These are phyloP conservation scores for Ehretia macrophylla DNA, from an alignment of 257 asterid genomes.

Conservation along the genomic window DNA sequence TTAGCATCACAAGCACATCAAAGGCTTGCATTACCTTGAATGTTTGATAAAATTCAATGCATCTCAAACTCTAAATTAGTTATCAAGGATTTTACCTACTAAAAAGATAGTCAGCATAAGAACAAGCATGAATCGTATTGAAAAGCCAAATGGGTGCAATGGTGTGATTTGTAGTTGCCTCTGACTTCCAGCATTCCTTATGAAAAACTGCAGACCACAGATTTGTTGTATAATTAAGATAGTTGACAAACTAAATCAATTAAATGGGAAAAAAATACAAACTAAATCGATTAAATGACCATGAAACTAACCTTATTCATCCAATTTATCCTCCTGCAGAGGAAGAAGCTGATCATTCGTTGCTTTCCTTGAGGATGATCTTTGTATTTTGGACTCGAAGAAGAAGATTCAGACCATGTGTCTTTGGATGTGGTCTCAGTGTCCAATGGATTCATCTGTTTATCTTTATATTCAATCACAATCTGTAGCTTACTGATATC, in stretches of 20 bases:
- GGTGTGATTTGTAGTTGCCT: constrained; percentile 39
- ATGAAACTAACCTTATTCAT: constrained; percentile 46
- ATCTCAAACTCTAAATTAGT: too few species aligned
- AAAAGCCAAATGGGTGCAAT: constrained; percentile 36
- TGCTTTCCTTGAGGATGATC: constrained; percentile 34
- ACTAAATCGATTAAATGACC: not conserved
- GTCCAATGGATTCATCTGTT: constrained; percentile 22
- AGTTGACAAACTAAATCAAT: constrained; percentile 8
- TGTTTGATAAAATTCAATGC: too few species aligned
- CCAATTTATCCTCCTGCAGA: constrained; percentile 40
- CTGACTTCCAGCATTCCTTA: constrained; percentile 49
- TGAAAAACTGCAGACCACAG: constrained; percentile 41
- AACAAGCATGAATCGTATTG: constrained; percentile 52
- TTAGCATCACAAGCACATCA: too few species aligned
- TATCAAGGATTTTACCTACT: too few species aligned
- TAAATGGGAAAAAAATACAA: constrained; percentile 1
- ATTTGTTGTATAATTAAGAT: constrained; percentile 9
- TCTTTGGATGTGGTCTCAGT: constrained; percentile 58
- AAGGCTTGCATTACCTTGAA: too few species aligned
- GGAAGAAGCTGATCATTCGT: constrained; percentile 20
- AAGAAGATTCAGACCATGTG: constrained; percentile 47
- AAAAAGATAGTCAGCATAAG: constrained; percentile 65
- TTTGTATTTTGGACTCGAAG: constrained; percentile 36
- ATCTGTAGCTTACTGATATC: constrained; percentile 44
- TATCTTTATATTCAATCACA: constrained; percentile 46